Percentiles rank a stretch among this genome's conserved stretches.
phyloP scores from a whole-genome alignment of 345 rosid species.

The Populus alba region DNA sequence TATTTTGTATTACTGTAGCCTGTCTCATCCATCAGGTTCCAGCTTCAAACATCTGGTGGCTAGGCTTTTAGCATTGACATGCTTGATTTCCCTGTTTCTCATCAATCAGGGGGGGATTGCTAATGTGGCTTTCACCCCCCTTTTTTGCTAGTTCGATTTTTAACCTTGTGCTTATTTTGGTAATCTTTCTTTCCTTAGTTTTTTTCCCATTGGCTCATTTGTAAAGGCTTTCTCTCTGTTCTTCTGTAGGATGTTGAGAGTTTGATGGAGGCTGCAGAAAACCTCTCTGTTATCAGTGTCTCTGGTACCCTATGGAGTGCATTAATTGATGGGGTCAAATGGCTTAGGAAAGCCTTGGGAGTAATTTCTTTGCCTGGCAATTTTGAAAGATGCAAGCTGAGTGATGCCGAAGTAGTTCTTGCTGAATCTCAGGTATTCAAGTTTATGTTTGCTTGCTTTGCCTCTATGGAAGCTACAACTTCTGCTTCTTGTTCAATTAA shows the following conservation, averaged over 20 bases:
- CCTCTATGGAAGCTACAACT: not conserved
- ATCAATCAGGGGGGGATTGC: not conserved
- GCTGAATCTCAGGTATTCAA: slow-evolving; percentile 44
- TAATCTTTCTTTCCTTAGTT: not conserved
- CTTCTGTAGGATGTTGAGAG: slow-evolving; percentile 48
- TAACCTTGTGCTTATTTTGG: not conserved
- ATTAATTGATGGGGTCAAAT: slow-evolving; percentile 42
- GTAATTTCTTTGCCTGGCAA: slow-evolving; percentile 33
- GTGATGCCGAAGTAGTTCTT: slow-evolving; percentile 57
- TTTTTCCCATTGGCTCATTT: not conserved
- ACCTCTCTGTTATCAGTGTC: slow-evolving; percentile 22
- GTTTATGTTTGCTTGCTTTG: not conserved
- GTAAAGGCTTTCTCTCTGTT: slow-evolving; percentile 9
- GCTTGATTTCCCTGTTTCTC: not conserved
- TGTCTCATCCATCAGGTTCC: not conserved
- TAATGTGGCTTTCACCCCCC: not conserved
- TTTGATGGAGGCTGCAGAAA: slow-evolving; percentile 39
- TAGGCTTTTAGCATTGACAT: not conserved
- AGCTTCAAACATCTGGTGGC: not conserved
- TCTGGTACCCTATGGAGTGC: slow-evolving; percentile 34
- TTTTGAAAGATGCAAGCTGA: slow-evolving; percentile 39
- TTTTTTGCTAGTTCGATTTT: not conserved
- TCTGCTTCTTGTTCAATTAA: not conserved
- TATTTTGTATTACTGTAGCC: not conserved
- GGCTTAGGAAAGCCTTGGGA: slow-evolving; percentile 53